Evolutionary conservation across 1,139 yeast species (phyloP).

Genomic region (Yamadazyma blattariae): DNA sequence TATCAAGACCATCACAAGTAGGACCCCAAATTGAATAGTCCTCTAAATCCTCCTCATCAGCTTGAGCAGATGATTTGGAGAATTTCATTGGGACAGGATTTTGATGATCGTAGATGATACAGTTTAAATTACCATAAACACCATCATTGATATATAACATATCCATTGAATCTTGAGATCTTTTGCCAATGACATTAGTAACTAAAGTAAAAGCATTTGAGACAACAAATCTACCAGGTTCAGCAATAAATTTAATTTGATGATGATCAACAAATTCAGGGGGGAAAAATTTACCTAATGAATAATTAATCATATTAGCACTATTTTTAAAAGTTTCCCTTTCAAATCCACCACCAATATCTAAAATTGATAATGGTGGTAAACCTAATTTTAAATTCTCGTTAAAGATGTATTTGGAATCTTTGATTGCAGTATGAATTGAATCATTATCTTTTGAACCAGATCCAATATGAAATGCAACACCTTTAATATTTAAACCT

Average conservation of each 20-base stretch:
- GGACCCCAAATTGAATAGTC: conserved; percentile 93
- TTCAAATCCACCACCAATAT: conserved; percentile 95
- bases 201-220: conserved; percentile 86
- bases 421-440: conserved; percentile 67
- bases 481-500: conserved; percentile 69
- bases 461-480: conserved; percentile 94
- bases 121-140: conserved; percentile 91
- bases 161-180: conserved; percentile 41
- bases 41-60: conserved; percentile 12
- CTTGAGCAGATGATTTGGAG: conserved; percentile 18
- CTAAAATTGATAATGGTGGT: conserved; percentile 51
- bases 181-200: conserved; percentile 78
- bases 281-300: conserved; percentile 62
- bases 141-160: conserved; percentile 89
- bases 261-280: conserved; percentile 22
- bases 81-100: conserved; percentile 68
- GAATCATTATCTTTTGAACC: conserved; percentile 81
- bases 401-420: conserved; percentile 71
- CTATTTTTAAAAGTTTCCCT: conserved; percentile 61
- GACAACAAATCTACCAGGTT: conserved; percentile 91
- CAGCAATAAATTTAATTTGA: conserved; percentile 70
- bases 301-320: conserved; percentile 53
- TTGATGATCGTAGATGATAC: conserved; percentile 91
- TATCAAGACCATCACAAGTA: conserved; percentile 95
- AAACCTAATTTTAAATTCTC: conserved; percentile 47